Conservation (phyloP, 768 basidiomycete species). For the Russula vinacea region DNA sequence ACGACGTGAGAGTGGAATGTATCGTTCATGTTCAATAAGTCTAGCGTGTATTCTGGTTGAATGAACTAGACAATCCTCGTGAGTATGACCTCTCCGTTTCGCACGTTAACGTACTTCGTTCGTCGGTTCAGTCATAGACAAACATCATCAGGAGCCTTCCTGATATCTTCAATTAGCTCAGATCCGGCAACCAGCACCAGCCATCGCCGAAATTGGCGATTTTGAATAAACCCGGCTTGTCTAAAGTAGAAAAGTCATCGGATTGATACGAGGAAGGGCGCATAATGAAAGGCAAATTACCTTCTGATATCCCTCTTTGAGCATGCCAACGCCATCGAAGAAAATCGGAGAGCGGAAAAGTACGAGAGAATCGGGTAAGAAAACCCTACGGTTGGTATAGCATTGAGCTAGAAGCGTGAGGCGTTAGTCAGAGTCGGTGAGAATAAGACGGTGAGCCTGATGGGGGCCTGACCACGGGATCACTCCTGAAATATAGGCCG, state of each 20-base stretch:
- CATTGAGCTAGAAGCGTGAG: neutral
- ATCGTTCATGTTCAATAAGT: neutral
- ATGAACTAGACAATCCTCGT: neutral
- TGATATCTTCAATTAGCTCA: neutral
- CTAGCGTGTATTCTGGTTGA: slow-evolving; percentile 5
- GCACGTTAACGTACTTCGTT: neutral
- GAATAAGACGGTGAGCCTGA: neutral
- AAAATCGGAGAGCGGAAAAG: slow-evolving; percentile 5
- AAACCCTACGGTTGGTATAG: neutral
- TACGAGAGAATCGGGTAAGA: slow-evolving; percentile 35
- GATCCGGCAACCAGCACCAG: neutral
- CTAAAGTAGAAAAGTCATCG: neutral
- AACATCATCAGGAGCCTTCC: neutral
- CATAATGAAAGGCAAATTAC: neutral
- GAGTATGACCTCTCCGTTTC: neutral
- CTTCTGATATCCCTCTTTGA: slow-evolving; percentile 8
- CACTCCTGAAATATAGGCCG: neutral
- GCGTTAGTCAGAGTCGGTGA: neutral
- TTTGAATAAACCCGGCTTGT: neutral
- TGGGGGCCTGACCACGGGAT: slow-evolving; percentile 3
- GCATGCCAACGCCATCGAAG: neutral
- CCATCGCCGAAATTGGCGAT: neutral
- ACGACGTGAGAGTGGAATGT: neutral
- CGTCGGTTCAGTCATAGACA: neutral
- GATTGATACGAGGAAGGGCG: neutral